Conservation (phyloP, 2,329 filamentous ascomycete genomes). For the Cladosporium colombiae region DNA sequence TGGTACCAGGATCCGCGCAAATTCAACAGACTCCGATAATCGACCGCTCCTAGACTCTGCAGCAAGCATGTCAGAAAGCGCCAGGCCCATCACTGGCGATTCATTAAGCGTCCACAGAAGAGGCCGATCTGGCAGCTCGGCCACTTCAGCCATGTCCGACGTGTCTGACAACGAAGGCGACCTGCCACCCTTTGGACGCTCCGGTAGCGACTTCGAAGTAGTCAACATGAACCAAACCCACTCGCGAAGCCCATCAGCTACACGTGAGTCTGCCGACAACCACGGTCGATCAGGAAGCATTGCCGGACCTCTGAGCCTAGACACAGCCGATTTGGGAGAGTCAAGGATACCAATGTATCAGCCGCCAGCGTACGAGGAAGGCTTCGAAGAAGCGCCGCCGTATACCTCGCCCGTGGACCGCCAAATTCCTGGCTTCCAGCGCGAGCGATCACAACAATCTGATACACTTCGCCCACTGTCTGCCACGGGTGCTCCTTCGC, state of each 20-base stretch:
- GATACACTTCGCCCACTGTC: slow-evolving; percentile 13
- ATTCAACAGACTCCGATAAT: slow-evolving; percentile 71
- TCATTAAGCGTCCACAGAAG: slow-evolving; percentile 42
- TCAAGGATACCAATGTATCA: slow-evolving; percentile 34
- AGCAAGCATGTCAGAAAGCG: slow-evolving; percentile 57
- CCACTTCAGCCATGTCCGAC: slow-evolving; percentile 42
- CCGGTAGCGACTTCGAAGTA: slow-evolving; percentile 46
- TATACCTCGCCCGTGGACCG: slow-evolving; percentile 45
- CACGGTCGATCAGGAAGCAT: slow-evolving; percentile 33
- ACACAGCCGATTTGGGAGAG: slow-evolving; percentile 36
- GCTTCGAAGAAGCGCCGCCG: slow-evolving; percentile 50
- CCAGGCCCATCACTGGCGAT: slow-evolving; percentile 32
- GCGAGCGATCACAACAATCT: neutral
- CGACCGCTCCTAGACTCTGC: slow-evolving; percentile 71
- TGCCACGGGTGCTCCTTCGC: slow-evolving; percentile 30
- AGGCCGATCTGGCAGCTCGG: slow-evolving; percentile 46
- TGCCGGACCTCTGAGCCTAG: slow-evolving; percentile 28
- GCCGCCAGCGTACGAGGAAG: slow-evolving; percentile 39
- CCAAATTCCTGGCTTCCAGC: slow-evolving; percentile 24
- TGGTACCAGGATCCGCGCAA: slow-evolving; percentile 71
- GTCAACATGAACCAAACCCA: slow-evolving; percentile 37
- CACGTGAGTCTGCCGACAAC: slow-evolving; percentile 24
- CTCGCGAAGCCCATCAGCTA: slow-evolving; percentile 33
- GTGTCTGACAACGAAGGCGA: slow-evolving; percentile 28
- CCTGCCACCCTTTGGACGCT: slow-evolving; percentile 34